Conservation (phyloP, 331 rosid species). For the Spiraea crenata region DNA sequence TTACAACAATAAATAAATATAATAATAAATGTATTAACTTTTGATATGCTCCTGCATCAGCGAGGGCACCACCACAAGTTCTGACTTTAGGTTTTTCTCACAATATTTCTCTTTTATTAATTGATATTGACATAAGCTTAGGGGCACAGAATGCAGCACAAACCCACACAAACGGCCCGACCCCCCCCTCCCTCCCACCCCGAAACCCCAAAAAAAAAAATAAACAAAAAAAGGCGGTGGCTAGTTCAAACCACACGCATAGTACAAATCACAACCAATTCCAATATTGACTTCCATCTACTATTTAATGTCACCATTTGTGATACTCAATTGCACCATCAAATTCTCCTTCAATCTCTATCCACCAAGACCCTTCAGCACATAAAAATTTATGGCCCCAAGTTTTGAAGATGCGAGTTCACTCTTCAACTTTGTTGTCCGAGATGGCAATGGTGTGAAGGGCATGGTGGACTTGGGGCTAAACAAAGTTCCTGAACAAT, state of each 20-base stretch:
- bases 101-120: too few relatives aligned
- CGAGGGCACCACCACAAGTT: too few relatives aligned
- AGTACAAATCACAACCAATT: too few relatives aligned
- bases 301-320: background rate
- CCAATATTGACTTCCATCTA: too few relatives aligned
- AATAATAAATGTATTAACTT: too few relatives aligned
- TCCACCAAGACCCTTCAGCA: background rate
- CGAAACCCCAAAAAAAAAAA: too few relatives aligned
- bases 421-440: conserved; percentile 50
- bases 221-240: too few relatives aligned
- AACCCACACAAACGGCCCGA: conserved; percentile 6
- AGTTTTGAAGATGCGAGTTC: conserved; percentile 27
- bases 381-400: conserved; percentile 26
- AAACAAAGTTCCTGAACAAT: conserved; percentile 48
- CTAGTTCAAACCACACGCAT: too few relatives aligned
- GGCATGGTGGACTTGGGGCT: conserved; percentile 57
- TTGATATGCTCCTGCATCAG: too few relatives aligned
- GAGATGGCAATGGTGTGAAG: conserved; percentile 64
- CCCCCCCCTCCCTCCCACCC: background rate
- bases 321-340: background rate
- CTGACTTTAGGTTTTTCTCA: too few relatives aligned
- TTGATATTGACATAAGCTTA: background rate
- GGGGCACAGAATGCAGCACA: background rate
- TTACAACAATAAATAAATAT: too few relatives aligned
- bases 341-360: background rate